Evolutionary conservation across 345 rosid genomes (phyloP).

Genomic region (Sapria himalayana): DNA sequence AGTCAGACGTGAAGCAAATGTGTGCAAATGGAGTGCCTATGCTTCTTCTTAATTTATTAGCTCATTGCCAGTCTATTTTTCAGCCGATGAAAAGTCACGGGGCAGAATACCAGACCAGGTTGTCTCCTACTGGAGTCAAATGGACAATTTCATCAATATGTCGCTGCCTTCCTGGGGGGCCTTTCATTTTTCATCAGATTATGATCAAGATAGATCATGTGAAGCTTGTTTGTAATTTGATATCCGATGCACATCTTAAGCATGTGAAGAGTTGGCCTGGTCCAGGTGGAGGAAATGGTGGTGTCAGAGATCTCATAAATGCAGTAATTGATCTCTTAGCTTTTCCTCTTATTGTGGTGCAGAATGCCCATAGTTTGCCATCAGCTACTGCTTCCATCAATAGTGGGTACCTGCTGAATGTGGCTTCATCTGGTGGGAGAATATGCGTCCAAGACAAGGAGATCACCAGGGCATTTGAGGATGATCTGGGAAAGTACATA

Average conservation of each 20-base stretch:
- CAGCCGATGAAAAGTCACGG: slow-evolving; percentile 22
- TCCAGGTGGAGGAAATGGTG: slow-evolving; percentile 81
- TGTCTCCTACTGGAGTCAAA: slow-evolving; percentile 76
- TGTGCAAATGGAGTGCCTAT: slow-evolving; percentile 68
- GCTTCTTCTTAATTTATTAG: slow-evolving; percentile 52
- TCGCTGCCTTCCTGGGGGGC: slow-evolving; percentile 70
- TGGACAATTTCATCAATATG: slow-evolving; percentile 74
- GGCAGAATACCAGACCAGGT: slow-evolving; percentile 22
- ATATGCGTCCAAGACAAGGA: slow-evolving; percentile 65
- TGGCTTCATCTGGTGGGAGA: slow-evolving; percentile 61
- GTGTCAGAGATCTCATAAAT: slow-evolving; percentile 55
- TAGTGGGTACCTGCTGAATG: slow-evolving; percentile 83
- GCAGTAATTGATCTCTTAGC: slow-evolving; percentile 68
- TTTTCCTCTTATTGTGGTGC: slow-evolving; percentile 83
- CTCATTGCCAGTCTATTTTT: slow-evolving; percentile 18
- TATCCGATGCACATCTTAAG: slow-evolving; percentile 63
- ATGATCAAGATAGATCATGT: slow-evolving; percentile 39
- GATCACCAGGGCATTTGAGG: slow-evolving; percentile 56
- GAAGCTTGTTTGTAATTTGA: slow-evolving; percentile 34
- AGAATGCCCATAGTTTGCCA: slow-evolving; percentile 54
- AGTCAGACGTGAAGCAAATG: slow-evolving; percentile 56
- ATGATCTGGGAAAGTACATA: slow-evolving; percentile 73
- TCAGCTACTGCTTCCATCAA: slow-evolving; percentile 74
- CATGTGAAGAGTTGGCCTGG: slow-evolving; percentile 75
- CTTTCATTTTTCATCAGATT: slow-evolving; percentile 52